A percentile compares a stretch with the other conserved stretches of the same genome.
These are phyloP conservation scores for Tranzscheliella williamsii DNA, from an alignment of 1,284 basidiomycete genomes.

Conservation along the genomic window DNA sequence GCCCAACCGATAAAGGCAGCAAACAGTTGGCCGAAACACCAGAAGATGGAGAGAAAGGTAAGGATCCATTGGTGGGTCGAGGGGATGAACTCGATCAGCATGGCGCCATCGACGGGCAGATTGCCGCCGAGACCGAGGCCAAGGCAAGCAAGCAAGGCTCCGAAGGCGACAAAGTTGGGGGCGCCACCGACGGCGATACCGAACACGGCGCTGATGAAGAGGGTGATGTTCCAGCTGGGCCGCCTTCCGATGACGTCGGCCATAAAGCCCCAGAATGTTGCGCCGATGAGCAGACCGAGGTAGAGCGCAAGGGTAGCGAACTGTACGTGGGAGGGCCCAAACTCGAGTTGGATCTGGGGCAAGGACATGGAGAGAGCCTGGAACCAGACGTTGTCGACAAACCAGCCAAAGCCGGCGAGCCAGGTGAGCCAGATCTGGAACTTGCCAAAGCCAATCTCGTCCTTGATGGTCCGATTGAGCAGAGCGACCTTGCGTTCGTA, in stretches of 20 bases:
- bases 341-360: constrained; percentile 49
- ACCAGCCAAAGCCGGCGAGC: constrained; percentile 68
- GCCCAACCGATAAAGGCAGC: constrained; percentile 55
- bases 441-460: constrained; percentile 67
- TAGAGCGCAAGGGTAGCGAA: constrained; percentile 66
- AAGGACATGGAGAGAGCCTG: constrained; percentile 49
- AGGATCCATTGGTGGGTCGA: constrained; percentile 66
- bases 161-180: constrained; percentile 66
- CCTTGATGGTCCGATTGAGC: constrained; percentile 49
- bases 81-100: constrained; percentile 56
- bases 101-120: constrained; percentile 52
- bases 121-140: constrained; percentile 69
- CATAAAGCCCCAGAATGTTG: constrained; percentile 65
- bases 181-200: constrained; percentile 68
- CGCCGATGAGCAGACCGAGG: constrained; percentile 68
- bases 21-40: constrained; percentile 69
- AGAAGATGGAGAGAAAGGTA: constrained; percentile 71
- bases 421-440: constrained; percentile 70
- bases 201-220: constrained; percentile 68
- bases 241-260: constrained; percentile 64
- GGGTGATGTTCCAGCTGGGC: constrained; percentile 69
- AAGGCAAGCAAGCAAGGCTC: constrained; percentile 66
- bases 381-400: constrained; percentile 63
- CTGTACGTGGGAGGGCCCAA: constrained; percentile 39
- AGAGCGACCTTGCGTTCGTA: constrained; percentile 54